Conservation (phyloP, 176 grass and related monocot genomes). For the Ensete glaucum region DNA sequence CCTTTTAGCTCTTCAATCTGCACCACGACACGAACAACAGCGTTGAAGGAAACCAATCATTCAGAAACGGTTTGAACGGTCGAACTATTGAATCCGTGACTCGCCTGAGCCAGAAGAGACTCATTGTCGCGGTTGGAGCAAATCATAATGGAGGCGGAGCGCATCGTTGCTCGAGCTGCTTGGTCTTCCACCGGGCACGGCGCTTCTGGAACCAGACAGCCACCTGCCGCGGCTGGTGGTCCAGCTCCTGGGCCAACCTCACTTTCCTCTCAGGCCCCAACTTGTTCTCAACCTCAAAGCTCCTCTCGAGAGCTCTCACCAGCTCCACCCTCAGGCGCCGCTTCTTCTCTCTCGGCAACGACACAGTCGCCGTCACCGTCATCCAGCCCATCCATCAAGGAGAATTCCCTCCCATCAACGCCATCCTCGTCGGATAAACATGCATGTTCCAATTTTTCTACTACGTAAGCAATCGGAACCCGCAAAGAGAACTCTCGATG, state of each 20-base stretch:
- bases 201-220: too few relatives aligned
- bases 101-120: too few relatives aligned
- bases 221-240: slow-evolving; percentile 65
- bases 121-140: too few relatives aligned
- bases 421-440: too few relatives aligned
- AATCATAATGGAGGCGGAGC: too few relatives aligned
- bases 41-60: too few relatives aligned
- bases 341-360: slow-evolving; percentile 33
- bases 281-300: slow-evolving; percentile 66
- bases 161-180: not conserved
- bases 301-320: slow-evolving; percentile 72
- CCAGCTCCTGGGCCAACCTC: slow-evolving; percentile 60
- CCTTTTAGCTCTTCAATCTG: slow-evolving; percentile 57
- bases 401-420: not conserved
- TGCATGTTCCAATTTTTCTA: too few relatives aligned
- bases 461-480: not conserved
- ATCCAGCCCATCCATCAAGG: too few relatives aligned
- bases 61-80: not conserved
- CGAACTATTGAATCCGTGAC: too few relatives aligned
- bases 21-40: not conserved
- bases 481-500: too few relatives aligned
- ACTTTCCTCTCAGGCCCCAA: slow-evolving; percentile 75
- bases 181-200: too few relatives aligned
- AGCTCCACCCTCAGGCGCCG: slow-evolving; percentile 66
- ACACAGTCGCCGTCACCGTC: too few relatives aligned